Base-by-base conservation (phyloP, 139 green algal species). In the Dunaliella sp. region DNA sequence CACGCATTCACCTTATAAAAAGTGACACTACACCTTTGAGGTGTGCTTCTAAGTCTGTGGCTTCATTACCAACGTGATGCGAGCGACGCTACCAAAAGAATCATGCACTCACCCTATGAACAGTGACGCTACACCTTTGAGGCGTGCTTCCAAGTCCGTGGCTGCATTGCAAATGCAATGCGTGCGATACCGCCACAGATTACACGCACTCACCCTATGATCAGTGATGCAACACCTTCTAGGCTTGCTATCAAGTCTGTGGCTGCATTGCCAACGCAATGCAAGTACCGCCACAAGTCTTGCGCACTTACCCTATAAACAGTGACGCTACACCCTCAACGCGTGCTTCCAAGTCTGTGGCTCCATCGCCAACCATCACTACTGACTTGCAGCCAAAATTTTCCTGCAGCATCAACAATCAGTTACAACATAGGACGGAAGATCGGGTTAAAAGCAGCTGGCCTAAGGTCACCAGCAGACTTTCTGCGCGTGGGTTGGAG, bases 41-140 rank as follows among this genome's bases (percentile, higher is more conserved):
- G 0, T 93, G 89, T 2, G 97, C 97, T 88, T 99, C 98, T 26
- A 96, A 59, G 86, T 99, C 98, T 0, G 98, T 99, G 0, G 95
- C 97, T 33, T 97, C 98, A 84, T 99, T 97, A 0, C 98, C 98
- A 21, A 99, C 91, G n/a, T n/a, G n/a, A n/a, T n/a, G n/a, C n/a
- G n/a, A n/a, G n/a, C n/a, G n/a, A n/a, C n/a, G n/a, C n/a, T n/a
- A n/a, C n/a, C n/a, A n/a, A n/a, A n/a, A n/a, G n/a, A n/a, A n/a
- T n/a, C n/a, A n/a, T n/a, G 1, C 16, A 0, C 93, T 65, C 86
- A 98, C 92, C 96, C 96, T n/a, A 99, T 95, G 84, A 99, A 99
- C 0, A 98, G 88, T 65, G 97, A 93, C 0, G 97, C 97, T 1
- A 92, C 97, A 21, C 96, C 95, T 34, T 93, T 90, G 34, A 88